Conservation (phyloP, 169 alveolate species). For the Babesia caballi region DNA sequence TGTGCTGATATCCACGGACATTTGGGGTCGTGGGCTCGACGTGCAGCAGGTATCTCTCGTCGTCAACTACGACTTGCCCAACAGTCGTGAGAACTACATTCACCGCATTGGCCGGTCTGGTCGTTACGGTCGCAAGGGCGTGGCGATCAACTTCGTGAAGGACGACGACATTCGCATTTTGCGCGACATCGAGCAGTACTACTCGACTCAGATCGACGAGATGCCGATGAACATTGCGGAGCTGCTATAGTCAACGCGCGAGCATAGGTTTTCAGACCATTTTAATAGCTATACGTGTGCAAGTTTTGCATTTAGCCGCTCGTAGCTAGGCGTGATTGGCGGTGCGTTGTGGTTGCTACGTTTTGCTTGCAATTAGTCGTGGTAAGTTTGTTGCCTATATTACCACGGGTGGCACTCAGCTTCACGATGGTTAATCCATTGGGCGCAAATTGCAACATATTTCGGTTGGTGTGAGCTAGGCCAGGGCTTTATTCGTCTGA, state of each 20-base stretch:
- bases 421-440: too few species aligned
- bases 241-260: conserved; percentile 47
- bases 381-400: too few species aligned
- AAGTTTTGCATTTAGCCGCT: too few species aligned
- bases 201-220: conserved; percentile 98
- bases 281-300: too few species aligned
- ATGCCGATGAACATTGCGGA: conserved; percentile 92
- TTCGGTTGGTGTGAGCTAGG: too few species aligned
- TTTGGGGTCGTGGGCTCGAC: conserved; percentile 99
- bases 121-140: conserved; percentile 98
- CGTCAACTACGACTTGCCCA: conserved; percentile 98
- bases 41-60: conserved; percentile 98
- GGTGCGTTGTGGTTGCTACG: too few species aligned
- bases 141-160: conserved; percentile 97
- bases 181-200: conserved; percentile 95
- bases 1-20: conserved; percentile 97
- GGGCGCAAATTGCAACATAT: too few species aligned
- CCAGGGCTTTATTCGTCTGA: too few species aligned
- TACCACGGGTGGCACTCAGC: too few species aligned
- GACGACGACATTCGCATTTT: conserved; percentile 93
- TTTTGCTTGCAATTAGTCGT: too few species aligned
- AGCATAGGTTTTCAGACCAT: too few species aligned
- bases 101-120: conserved; percentile 99
- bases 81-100: conserved; percentile 94
- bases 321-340: too few species aligned